A percentile compares a stretch with the other conserved stretches of the same genome.
Evolutionary conservation across 2,329 filamentous ascomycete genomes (phyloP).

Genomic region (Aureobasidium sp.): DNA sequence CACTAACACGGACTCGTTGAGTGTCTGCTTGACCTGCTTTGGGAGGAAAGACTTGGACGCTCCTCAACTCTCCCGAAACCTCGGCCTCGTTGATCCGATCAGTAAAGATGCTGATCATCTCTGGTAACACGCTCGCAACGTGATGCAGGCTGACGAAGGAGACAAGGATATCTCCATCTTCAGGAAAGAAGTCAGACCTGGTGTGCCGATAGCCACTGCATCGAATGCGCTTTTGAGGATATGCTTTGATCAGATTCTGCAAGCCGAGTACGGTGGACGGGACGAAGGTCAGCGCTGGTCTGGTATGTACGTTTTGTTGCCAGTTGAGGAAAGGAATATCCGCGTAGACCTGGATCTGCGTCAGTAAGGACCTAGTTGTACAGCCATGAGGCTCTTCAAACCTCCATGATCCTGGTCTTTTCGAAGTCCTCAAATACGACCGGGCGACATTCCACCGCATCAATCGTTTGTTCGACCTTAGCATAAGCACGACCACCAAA

Average conservation of each 20-base stretch:
- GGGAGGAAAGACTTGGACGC: constrained; percentile 5
- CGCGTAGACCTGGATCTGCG: constrained; percentile 16
- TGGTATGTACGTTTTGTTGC: constrained; percentile 36
- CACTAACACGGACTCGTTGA: constrained; percentile 36
- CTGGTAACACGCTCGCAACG: constrained; percentile 24
- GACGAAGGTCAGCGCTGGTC: constrained; percentile 36
- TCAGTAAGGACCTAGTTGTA: neutral
- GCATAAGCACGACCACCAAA: constrained; percentile 1
- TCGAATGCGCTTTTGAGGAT: constrained; percentile 31
- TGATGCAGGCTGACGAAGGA: constrained; percentile 36
- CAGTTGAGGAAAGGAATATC: constrained; percentile 30
- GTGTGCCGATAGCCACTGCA: constrained; percentile 40
- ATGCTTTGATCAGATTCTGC: constrained; percentile 33
- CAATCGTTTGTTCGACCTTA: constrained; percentile 3
- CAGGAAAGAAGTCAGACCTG: constrained; percentile 37
- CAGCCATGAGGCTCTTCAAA: neutral
- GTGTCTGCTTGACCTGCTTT: neutral
- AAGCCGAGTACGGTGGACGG: constrained; percentile 37
- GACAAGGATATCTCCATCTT: constrained; percentile 37
- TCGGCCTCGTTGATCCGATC: neutral
- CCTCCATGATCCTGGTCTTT: constrained; percentile 12
- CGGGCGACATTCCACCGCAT: neutral
- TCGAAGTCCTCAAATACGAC: constrained; percentile 9
- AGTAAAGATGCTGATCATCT: constrained; percentile 4
- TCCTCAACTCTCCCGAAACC: neutral